A percentile compares a stretch with the other conserved stretches of the same genome.
These are phyloP conservation scores for Gaeumannomyces sp. DNA, from an alignment of 2,329 filamentous ascomycete genomes.

Conservation along the genomic window DNA sequence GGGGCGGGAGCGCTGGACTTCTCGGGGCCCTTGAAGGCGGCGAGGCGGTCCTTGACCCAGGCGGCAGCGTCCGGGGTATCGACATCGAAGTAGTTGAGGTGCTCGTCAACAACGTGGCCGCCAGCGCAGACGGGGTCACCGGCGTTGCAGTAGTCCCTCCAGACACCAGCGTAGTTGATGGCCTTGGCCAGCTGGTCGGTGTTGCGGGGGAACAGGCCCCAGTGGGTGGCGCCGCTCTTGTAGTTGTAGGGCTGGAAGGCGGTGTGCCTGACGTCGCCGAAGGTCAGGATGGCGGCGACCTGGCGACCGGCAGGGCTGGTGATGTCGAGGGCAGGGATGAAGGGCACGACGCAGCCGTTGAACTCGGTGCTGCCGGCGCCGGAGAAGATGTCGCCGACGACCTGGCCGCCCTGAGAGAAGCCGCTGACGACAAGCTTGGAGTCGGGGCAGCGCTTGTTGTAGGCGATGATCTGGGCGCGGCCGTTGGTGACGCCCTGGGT, in stretches of 20 bases:
- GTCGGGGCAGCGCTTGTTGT: conserved; percentile 22
- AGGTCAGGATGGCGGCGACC: conserved; percentile 20
- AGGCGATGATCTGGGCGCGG: conserved; percentile 20
- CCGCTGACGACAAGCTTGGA: conserved; percentile 24
- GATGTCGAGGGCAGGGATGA: conserved; percentile 11
- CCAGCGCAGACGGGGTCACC: conserved; percentile 22
- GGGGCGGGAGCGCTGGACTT: background rate
- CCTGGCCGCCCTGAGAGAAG: conserved; percentile 22
- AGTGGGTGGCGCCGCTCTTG: conserved; percentile 16
- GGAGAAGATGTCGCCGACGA: conserved; percentile 18
- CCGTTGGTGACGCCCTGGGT: conserved; percentile 19
- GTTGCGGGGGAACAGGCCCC: background rate
- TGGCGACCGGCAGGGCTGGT: conserved; percentile 12
- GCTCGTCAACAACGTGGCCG: conserved; percentile 24
- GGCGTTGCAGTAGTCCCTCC: conserved; percentile 17
- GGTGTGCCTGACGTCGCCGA: conserved; percentile 23
- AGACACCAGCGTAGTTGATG: conserved; percentile 14
- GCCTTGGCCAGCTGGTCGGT: background rate
- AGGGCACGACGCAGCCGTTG: conserved; percentile 15
- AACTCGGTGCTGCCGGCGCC: conserved; percentile 16
- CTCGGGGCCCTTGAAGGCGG: background rate
- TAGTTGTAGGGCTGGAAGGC: conserved; percentile 23
- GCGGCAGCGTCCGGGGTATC: conserved; percentile 20
- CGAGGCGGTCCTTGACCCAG: conserved; percentile 19
- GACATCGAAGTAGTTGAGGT: conserved; percentile 26